Percentiles rank a stretch among this genome's conserved stretches.
Conservation (phyloP, 257 asterid species). For the Solanum paucissectum region DNA sequence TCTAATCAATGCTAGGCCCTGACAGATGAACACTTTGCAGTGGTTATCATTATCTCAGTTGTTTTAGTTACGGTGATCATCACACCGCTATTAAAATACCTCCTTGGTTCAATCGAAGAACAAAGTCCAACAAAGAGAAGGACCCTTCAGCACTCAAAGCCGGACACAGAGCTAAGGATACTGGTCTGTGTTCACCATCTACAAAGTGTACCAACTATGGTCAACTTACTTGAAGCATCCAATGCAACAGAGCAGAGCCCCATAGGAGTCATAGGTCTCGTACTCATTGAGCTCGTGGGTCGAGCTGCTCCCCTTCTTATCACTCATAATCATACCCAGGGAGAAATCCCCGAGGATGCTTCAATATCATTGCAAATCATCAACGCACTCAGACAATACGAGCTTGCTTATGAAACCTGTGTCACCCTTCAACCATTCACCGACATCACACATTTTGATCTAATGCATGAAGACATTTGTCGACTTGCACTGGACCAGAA, state of each 20-base stretch:
- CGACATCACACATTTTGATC: constrained; percentile 34
- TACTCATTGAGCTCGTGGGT: constrained; percentile 56
- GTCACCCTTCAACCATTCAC: constrained; percentile 47
- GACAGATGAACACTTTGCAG: constrained; percentile 40
- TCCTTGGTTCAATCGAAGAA: constrained; percentile 33
- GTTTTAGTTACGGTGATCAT: constrained; percentile 41
- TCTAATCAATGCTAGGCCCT: constrained; percentile 27
- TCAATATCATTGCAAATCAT: constrained; percentile 45
- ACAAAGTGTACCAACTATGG: constrained; percentile 42
- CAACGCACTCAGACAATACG: constrained; percentile 64
- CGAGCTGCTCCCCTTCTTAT: constrained; percentile 67
- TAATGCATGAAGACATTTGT: constrained; percentile 54
- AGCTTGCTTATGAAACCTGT: constrained; percentile 38
- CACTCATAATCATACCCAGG: constrained; percentile 46
- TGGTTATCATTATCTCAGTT: constrained; percentile 30
- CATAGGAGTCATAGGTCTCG: constrained; percentile 46
- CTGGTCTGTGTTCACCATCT: constrained; percentile 47
- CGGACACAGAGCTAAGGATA: constrained; percentile 45
- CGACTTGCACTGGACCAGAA: constrained; percentile 45
- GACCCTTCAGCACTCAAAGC: constrained; percentile 54
- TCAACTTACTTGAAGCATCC: constrained; percentile 65
- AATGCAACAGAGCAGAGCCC: constrained; percentile 50
- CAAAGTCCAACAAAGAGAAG: constrained; percentile 25
- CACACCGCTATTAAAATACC: constrained; percentile 40
- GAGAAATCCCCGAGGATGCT: constrained; percentile 25